These are phyloP conservation scores for Cenchrus fungigraminus DNA, from an alignment of 176 grass and related monocot genomes.

Conservation along the genomic window DNA sequence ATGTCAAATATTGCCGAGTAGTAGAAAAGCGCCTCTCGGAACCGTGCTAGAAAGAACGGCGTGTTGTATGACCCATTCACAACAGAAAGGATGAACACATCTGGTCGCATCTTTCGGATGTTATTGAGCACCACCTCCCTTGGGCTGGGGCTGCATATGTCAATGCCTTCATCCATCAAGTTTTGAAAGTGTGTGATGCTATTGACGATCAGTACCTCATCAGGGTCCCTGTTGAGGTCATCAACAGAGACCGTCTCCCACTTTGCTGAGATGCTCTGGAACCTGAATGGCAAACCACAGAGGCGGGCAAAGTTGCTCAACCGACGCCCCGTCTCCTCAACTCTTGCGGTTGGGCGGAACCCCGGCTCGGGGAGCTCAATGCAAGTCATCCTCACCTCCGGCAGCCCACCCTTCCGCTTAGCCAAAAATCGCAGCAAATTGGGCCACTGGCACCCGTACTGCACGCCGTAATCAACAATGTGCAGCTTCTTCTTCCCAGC, in stretches of 20 bases:
- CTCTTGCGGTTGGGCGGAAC: neutral
- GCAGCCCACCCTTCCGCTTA: constrained; percentile 4
- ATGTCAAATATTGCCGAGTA: constrained; percentile 44
- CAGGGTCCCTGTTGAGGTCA: constrained; percentile 25
- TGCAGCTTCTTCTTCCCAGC: constrained; percentile 41
- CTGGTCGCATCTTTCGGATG: constrained; percentile 36
- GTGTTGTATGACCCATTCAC: constrained; percentile 31
- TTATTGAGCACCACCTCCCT: constrained; percentile 43
- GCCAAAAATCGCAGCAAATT: neutral
- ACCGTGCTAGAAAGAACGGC: constrained; percentile 41
- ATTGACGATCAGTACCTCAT: constrained; percentile 54
- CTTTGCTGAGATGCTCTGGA: constrained; percentile 35
- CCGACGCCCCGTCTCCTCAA: constrained; percentile 46
- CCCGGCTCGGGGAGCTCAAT: neutral
- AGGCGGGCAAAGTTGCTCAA: constrained; percentile 29
- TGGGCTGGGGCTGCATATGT: constrained; percentile 32
- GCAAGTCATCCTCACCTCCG: neutral
- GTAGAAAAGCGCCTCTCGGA: constrained; percentile 45
- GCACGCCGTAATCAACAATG: constrained; percentile 54
- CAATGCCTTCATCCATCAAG: constrained; percentile 40
- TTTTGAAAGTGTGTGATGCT: constrained; percentile 30
- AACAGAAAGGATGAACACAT: constrained; percentile 39
- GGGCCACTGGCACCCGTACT: neutral
- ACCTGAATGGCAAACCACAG: constrained; percentile 47
- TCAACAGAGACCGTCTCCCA: constrained; percentile 24